Conservation (phyloP, 202 grass and related monocot species). For the Setaria italica region DNA sequence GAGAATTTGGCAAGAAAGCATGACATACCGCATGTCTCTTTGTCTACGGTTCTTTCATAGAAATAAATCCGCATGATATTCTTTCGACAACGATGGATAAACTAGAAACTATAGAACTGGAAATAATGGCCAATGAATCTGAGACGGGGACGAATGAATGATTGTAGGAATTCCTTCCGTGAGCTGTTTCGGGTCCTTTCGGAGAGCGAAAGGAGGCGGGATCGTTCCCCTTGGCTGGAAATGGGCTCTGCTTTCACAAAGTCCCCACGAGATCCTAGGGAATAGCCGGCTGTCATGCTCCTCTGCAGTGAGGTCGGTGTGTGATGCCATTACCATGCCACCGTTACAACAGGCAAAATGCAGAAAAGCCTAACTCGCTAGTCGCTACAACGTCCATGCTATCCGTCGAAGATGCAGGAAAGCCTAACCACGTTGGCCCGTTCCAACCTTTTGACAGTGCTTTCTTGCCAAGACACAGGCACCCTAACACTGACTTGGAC, state of each 20-base stretch:
- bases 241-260: constrained; percentile 12
- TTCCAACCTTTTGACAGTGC: background rate
- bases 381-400: background rate
- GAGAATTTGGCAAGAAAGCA: background rate
- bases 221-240: background rate
- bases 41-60: no score
- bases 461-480: no score
- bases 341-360: background rate
- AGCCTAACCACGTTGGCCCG: background rate
- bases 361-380: background rate
- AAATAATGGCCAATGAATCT: background rate
- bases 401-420: background rate
- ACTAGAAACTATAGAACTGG: no score
- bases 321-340: background rate
- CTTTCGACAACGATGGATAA: background rate
- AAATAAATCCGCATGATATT: background rate
- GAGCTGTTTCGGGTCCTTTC: background rate
- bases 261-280: constrained; percentile 4
- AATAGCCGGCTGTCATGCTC: background rate
- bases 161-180: background rate
- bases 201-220: background rate
- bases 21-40: no score
- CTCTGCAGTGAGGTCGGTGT: background rate
- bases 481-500: background rate
- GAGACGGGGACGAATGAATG: background rate